Conservation (phyloP, 345 rosid genomes). For the Microthlaspi erraticum region DNA sequence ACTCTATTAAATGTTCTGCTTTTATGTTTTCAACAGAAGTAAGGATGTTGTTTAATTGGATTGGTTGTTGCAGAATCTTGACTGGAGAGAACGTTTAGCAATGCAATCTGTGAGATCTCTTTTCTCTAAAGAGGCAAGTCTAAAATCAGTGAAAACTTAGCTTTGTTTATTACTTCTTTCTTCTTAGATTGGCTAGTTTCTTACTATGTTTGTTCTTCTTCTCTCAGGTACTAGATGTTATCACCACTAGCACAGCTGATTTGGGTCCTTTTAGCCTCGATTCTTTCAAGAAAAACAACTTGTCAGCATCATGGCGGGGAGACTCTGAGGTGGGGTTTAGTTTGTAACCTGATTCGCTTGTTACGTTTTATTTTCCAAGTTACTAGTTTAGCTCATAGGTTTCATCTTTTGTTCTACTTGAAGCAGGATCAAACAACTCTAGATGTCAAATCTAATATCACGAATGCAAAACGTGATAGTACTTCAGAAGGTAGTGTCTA, state of each 20-base stretch:
- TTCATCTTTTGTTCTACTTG: conserved; percentile 37
- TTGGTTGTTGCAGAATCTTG: conserved; percentile 59
- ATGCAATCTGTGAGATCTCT: conserved; percentile 66
- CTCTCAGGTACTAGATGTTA: conserved; percentile 71
- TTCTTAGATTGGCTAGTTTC: conserved; percentile 2
- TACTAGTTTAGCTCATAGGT: conserved; percentile 34
- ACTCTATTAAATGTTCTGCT: neutral
- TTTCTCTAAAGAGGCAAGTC: conserved; percentile 80
- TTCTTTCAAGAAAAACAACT: conserved; percentile 72
- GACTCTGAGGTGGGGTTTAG: conserved; percentile 57
- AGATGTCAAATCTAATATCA: conserved; percentile 46
- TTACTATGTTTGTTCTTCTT: conserved; percentile 4
- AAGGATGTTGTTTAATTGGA: conserved; percentile 29
- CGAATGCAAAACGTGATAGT: conserved; percentile 48
- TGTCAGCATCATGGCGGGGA: conserved; percentile 81
- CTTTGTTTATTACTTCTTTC: neutral
- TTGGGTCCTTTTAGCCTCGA: conserved; percentile 84
- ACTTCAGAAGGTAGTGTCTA: conserved; percentile 49
- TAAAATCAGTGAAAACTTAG: conserved; percentile 21
- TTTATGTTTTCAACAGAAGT: neutral
- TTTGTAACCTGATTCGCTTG: neutral
- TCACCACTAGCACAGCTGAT: conserved; percentile 72
- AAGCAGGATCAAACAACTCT: conserved; percentile 51
- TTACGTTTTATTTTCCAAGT: neutral
- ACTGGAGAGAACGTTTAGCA: conserved; percentile 89